Evolutionary conservation across 1,284 basidiomycete genomes (phyloP), one percentile per base, ranked within the genome.

Genomic region (Sporisorium exsertum): DNA sequence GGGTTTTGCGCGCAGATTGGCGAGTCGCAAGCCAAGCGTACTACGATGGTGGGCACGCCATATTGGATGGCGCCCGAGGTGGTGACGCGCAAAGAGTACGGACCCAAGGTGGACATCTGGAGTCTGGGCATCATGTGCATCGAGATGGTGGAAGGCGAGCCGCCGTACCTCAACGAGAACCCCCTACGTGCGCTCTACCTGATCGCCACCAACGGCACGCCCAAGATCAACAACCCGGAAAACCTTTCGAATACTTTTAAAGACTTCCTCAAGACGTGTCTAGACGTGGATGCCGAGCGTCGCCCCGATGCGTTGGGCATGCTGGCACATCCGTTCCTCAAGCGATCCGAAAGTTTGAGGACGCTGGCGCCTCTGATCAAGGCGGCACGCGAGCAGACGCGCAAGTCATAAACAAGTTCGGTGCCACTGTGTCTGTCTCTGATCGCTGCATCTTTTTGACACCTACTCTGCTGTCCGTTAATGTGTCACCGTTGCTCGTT

Each of bases 41-140:
- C 95, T 33, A 99, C 97, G n/a, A 98, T 99, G 96, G 96, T 98
- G 51, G 97, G 97, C 3, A 98, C 97, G 8, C 97, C 97, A 1
- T 99, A 98, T 86, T 99, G 96, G 96, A 99, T 99, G 96, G 96
- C 97, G 1, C 96, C 96, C 1, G 96, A 99, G 85, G 95, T 99
- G 33, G 96, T 99, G 66, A 97, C 94, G 22, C 91, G 95, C 63
- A 98, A 98, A 86, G 97, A 97, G 87, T 99, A 99, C 84, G 97
- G 96, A 0, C 94, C 96, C 5, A 98, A 98, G 87, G 97, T 99
- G 32, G 97, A 99, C 85, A 94, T 99, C 67, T 99, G 97, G 97
- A 93, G 91, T 86, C 87, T 99, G 81, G 97, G 96, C 24, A 99
- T 99, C 88, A 96, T 99, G 94, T 95, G 95, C 26, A 99, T 99